Evolutionary conservation across 2,329 filamentous ascomycete species (phyloP).

Genomic region (Microsporum audouinii): DNA sequence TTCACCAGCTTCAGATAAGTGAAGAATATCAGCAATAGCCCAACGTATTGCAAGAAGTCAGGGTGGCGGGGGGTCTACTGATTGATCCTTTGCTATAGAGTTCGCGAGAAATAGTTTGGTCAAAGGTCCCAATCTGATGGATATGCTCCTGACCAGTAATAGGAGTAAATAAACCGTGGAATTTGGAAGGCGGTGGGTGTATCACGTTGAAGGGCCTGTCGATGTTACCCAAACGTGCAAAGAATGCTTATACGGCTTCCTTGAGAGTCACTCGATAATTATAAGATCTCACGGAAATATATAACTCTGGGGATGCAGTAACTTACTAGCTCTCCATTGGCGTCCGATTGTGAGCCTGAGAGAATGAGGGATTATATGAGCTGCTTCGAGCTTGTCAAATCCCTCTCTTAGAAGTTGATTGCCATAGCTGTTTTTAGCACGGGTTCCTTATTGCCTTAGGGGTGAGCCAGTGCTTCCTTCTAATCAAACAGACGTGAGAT

Average conservation of each 20-base stretch:
- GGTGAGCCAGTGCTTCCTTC: slow-evolving; percentile 12
- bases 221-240: slow-evolving; percentile 34
- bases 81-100: slow-evolving; percentile 19
- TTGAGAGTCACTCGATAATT: slow-evolving; percentile 16
- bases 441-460: neutral
- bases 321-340: neutral
- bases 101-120: slow-evolving; percentile 8
- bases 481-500: slow-evolving; percentile 13
- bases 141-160: slow-evolving; percentile 14
- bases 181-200: neutral
- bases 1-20: neutral
- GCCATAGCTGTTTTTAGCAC: slow-evolving; percentile 14
- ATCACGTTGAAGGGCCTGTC: slow-evolving; percentile 12
- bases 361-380: neutral
- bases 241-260: slow-evolving; percentile 25
- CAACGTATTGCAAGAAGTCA: slow-evolving; percentile 1
- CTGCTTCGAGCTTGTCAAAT: slow-evolving; percentile 13
- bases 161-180: slow-evolving; percentile 22
- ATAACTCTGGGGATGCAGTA: neutral
- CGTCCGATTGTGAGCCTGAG: neutral
- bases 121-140: slow-evolving; percentile 18
- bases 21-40: slow-evolving; percentile 3
- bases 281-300: neutral
- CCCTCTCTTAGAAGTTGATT: slow-evolving; percentile 5
- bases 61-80: slow-evolving; percentile 17